Conservation (phyloP, 805 yeast genomes). For the Vanderwaltozyma yarrowii region DNA sequence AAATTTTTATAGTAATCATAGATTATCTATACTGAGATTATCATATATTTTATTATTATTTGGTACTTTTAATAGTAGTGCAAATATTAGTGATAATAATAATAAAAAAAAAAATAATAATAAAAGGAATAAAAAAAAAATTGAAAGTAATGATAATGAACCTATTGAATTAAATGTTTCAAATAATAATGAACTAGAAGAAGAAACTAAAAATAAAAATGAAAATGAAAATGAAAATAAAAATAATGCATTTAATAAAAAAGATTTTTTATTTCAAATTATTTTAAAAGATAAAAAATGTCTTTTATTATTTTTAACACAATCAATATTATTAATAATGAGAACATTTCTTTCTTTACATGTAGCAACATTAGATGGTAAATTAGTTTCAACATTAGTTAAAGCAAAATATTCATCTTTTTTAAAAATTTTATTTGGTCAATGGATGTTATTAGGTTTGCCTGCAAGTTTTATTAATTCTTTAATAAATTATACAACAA, state of each 20-base stretch:
- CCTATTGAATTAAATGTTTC: conserved; percentile 3
- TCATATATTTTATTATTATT: conserved; percentile 22
- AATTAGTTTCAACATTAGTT: conserved; percentile 70
- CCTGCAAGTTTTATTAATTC: conserved; percentile 82
- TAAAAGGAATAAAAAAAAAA: conserved; percentile 3
- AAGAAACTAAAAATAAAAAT: not conserved
- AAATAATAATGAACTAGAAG: conserved; percentile 2
- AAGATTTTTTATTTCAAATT: conserved; percentile 18
- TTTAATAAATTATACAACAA: conserved; percentile 50
- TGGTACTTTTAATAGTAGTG: conserved; percentile 14
- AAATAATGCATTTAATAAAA: not conserved
- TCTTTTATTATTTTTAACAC: conserved; percentile 33
- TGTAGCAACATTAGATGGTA: conserved; percentile 82
- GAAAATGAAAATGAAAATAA: not conserved
- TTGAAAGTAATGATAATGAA: conserved; percentile 4
- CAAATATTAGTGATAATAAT: conserved; percentile 7
- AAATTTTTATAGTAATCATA: conserved; percentile 18
- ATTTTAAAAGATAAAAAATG: conserved; percentile 23
- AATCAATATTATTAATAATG: conserved; percentile 48
- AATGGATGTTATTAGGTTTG: conserved; percentile 78
- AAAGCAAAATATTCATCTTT: conserved; percentile 58
- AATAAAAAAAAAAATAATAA: conserved; percentile 4
- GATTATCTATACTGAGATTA: conserved; percentile 19
- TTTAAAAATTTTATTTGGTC: conserved; percentile 43
- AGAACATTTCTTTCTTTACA: conserved; percentile 69